Base-by-base conservation (phyloP, 1,284 basidiomycete genomes). In the Ceratobasidium sp. region DNA sequence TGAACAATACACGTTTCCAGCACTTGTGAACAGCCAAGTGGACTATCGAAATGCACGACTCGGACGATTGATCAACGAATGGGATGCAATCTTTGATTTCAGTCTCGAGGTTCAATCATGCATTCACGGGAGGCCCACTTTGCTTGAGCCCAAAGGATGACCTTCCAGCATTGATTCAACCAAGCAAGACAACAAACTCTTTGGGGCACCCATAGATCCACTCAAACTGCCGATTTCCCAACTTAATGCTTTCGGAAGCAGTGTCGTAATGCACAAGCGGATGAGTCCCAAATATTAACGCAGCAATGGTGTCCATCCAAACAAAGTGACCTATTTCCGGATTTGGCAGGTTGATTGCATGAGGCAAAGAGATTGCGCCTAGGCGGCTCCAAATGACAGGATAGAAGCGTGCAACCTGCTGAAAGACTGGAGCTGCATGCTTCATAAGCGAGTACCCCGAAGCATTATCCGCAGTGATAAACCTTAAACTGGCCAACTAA, bases 141-240 rank as follows among this genome's bases (percentile, higher is more conserved):
- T 27, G 50, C 44, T 33, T 55, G 16, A 33, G 2, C 14, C 5
- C 38, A 14, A 30, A 4, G 30, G 33, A 55, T 8, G 38, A 65
- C 23, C 73, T 30, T 1, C 35, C 5, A 16, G 50, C 35, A 41
- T 64, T 76, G 30, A 76, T 76, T 35, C 30, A 30, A 2, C 48
- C 73, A 20, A 65, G 52, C 0, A 66, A 52, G 10, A 76, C 12
- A 16, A 76, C 38, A 23, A 67, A 66, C 23, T 57, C 62, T 41
- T 55, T 33, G 12, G 73, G 73, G 30, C 73, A 76, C 4, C 73
- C 73, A 33, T 46, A 76, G 1, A 76, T 10, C 73, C 73, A 76
- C 20, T 67, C 73, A 12, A 76, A 38, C 35, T 46, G 44, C 8
- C 44, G 10, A 27, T 48, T 46, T 30, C 41, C n/a, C 6, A 12